Conservation (phyloP, 1,284 basidiomycete genomes). For the Pascua guehoae region DNA sequence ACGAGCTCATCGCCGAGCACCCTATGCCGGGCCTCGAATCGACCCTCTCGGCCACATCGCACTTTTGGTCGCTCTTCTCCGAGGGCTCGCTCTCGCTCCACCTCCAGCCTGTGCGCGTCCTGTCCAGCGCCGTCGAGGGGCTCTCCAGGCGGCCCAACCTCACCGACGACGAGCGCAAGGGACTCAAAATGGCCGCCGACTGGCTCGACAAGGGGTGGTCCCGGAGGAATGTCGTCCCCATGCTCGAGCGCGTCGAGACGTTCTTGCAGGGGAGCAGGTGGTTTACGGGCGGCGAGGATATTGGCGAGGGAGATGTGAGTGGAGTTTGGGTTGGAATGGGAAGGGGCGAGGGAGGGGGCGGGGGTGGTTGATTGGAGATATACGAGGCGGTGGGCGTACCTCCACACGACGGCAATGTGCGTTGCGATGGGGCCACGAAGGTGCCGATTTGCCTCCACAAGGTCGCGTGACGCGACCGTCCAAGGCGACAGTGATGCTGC, state of each 20-base stretch:
- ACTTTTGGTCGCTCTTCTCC: slow-evolving; percentile 10
- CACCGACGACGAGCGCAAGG: not conserved
- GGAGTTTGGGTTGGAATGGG: no score
- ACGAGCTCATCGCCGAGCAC: slow-evolving; percentile 20
- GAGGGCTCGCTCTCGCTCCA: slow-evolving; percentile 10
- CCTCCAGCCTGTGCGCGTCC: slow-evolving; percentile 6
- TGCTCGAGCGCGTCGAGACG: slow-evolving; percentile 27
- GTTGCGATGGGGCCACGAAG: no score
- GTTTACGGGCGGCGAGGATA: slow-evolving; percentile 35
- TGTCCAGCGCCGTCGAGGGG: not conserved
- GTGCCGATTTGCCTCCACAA: no score
- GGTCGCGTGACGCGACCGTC: no score
- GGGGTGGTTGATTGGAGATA: no score
- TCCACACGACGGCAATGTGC: no score
- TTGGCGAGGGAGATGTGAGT: slow-evolving; percentile 41
- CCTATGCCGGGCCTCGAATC: not conserved
- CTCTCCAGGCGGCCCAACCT: not conserved
- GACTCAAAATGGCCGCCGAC: slow-evolving; percentile 2
- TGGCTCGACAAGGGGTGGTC: slow-evolving; percentile 6
- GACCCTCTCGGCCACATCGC: not conserved
- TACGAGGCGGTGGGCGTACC: no score
- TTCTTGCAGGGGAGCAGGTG: slow-evolving; percentile 24
- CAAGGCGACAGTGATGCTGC: no score
- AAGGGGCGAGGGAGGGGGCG: no score
- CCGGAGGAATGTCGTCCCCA: slow-evolving; percentile 3